A percentile compares a stretch with the other conserved stretches of the same genome.
Evolutionary conservation across 306 rosid species (phyloP).

Genomic region (Gastrolobium bilobum): DNA sequence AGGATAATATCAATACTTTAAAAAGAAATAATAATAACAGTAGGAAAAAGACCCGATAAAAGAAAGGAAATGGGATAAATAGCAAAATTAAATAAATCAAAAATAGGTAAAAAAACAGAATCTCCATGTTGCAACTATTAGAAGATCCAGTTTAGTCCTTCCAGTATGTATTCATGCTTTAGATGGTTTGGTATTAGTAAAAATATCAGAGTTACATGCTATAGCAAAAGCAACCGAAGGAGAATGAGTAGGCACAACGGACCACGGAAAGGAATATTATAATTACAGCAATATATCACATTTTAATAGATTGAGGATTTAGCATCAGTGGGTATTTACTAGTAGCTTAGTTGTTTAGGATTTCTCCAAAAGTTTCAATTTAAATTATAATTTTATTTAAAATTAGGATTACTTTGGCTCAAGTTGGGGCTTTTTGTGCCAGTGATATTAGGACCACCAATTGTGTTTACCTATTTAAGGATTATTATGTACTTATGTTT

Average conservation of each 20-base stretch:
- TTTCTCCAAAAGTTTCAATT: neutral
- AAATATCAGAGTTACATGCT: neutral
- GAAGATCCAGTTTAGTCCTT: constrained; percentile 27
- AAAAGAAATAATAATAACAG: neutral
- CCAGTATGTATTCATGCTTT: neutral
- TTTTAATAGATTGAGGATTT: constrained; percentile 9
- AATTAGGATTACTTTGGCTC: neutral
- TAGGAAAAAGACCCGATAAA: constrained; percentile 24
- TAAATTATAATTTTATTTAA: neutral
- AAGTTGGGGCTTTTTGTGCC: neutral
- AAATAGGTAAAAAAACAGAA: constrained; percentile 6
- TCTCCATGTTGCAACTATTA: constrained; percentile 27
- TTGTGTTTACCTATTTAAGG: constrained; percentile 23
- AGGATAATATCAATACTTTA: constrained; percentile 38
- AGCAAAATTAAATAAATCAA: neutral
- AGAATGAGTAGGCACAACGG: neutral
- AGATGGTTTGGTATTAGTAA: neutral
- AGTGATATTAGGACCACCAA: constrained; percentile 25
- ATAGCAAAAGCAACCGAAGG: constrained; percentile 6
- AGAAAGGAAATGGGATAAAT: neutral
- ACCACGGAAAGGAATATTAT: neutral
- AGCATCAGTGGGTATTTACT: neutral
- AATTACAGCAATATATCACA: neutral
- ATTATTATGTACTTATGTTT: neutral
- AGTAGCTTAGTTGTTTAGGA: constrained; percentile 8